Percentiles rank a stretch among this genome's conserved stretches.
Evolutionary conservation across 768 basidiomycete species (phyloP).

Genomic region (Filobasidium wieringae): DNA sequence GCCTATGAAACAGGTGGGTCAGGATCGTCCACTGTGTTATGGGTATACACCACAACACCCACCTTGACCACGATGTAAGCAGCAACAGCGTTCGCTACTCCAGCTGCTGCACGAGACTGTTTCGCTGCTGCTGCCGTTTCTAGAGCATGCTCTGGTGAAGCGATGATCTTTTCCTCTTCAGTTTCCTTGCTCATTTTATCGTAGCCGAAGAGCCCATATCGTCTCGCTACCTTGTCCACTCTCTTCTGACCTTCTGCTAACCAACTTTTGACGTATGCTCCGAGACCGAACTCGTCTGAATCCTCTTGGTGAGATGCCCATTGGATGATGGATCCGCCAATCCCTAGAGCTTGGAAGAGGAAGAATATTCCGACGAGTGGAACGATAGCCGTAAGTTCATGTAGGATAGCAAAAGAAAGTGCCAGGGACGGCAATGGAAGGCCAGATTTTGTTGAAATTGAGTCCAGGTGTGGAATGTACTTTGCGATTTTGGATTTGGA

Average conservation of each 20-base stretch:
- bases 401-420: constrained; percentile 67
- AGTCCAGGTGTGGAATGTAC: constrained; percentile 47
- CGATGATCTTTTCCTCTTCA: constrained; percentile 9
- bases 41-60: constrained; percentile 19
- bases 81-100: constrained; percentile 68
- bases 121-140: constrained; percentile 15
- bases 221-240: constrained; percentile 57
- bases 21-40: constrained; percentile 4
- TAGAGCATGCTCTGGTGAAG: constrained; percentile 9
- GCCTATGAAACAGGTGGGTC: constrained; percentile 45
- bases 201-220: constrained; percentile 72
- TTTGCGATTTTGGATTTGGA: not conserved
- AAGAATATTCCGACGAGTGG: constrained; percentile 68
- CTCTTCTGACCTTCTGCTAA: constrained; percentile 64
- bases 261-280: constrained; percentile 43
- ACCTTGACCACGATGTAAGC: constrained; percentile 76
- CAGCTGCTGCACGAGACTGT: constrained; percentile 48
- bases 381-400: constrained; percentile 69
- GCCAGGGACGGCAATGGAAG: constrained; percentile 64
- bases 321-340: constrained; percentile 56
- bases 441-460: constrained; percentile 57
- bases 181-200: constrained; percentile 23
- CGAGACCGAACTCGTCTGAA: constrained; percentile 36
- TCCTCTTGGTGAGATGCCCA: constrained; percentile 17
- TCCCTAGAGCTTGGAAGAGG: constrained; percentile 51